A percentile compares a stretch with the other conserved stretches of the same genome.
phyloP scores from a whole-genome alignment of 495 filamentous ascomycete genomes.

The Penicillium riverlandense region DNA sequence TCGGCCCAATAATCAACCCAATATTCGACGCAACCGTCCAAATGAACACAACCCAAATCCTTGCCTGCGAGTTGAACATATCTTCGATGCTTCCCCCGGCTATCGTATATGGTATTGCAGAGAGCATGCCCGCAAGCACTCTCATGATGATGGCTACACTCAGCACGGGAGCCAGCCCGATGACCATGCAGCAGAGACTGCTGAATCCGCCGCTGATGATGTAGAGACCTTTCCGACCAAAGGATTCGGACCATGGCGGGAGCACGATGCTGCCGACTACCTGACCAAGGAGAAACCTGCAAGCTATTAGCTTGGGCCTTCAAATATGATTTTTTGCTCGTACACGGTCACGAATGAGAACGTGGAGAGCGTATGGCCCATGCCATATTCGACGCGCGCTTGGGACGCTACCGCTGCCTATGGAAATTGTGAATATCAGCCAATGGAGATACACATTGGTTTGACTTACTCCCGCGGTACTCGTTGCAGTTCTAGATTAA shows the following conservation, averaged over 20 bases:
- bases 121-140: conserved; percentile 38
- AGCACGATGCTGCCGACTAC: conserved; percentile 42
- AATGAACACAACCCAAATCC: conserved; percentile 42
- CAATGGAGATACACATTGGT: neutral
- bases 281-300: conserved; percentile 44
- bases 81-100: conserved; percentile 48
- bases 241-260: conserved; percentile 45
- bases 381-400: conserved; percentile 23
- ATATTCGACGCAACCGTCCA: conserved; percentile 40
- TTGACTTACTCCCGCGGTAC: conserved; percentile 32
- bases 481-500: conserved; percentile 28
- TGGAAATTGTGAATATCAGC: neutral
- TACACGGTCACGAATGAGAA: conserved; percentile 36
- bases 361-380: conserved; percentile 21
- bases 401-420: conserved; percentile 28
- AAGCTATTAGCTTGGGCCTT: too few relatives aligned
- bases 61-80: conserved; percentile 38
- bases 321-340: neutral
- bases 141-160: conserved; percentile 34
- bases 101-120: conserved; percentile 44
- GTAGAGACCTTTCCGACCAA: conserved; percentile 45
- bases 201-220: conserved; percentile 37
- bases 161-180: conserved; percentile 30
- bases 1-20: conserved; percentile 37
- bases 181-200: conserved; percentile 33